Evolutionary conservation across 257 asterid genomes (phyloP).

Genomic region (Solanum pinnatisectum): DNA sequence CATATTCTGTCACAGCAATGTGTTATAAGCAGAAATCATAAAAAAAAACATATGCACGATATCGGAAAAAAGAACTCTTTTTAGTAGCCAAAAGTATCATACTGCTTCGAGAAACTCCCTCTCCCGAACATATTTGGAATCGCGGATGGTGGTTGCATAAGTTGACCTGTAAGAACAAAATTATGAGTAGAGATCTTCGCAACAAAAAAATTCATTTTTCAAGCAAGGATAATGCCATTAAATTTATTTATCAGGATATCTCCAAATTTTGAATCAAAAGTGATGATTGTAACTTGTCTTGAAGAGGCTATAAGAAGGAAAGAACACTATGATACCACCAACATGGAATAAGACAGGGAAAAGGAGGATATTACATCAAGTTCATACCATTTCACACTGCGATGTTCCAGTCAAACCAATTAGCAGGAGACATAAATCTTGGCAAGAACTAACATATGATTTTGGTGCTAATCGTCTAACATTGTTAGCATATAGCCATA

Average conservation of each 20-base stretch:
- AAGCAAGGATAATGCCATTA: not conserved
- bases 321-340: not conserved
- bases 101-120: slow-evolving; percentile 88
- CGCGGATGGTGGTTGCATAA: slow-evolving; percentile 88
- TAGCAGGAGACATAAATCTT: not conserved
- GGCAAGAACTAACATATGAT: not conserved
- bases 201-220: not conserved
- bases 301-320: not conserved
- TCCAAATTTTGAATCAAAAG: not conserved
- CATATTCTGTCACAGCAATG: not conserved
- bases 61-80: not conserved
- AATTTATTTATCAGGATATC: not conserved
- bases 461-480: not conserved
- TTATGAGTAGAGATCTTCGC: not conserved
- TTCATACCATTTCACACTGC: not conserved
- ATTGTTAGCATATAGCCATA: not conserved
- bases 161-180: slow-evolving; percentile 61
- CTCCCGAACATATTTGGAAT: slow-evolving; percentile 83
- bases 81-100: slow-evolving; percentile 11
- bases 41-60: not conserved
- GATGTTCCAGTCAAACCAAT: not conserved
- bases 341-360: not conserved
- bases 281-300: not conserved
- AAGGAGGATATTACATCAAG: not conserved
- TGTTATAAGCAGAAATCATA: not conserved